phyloP scores from a whole-genome alignment of 345 rosid genomes.

The Arabidopsis thaliana region DNA sequence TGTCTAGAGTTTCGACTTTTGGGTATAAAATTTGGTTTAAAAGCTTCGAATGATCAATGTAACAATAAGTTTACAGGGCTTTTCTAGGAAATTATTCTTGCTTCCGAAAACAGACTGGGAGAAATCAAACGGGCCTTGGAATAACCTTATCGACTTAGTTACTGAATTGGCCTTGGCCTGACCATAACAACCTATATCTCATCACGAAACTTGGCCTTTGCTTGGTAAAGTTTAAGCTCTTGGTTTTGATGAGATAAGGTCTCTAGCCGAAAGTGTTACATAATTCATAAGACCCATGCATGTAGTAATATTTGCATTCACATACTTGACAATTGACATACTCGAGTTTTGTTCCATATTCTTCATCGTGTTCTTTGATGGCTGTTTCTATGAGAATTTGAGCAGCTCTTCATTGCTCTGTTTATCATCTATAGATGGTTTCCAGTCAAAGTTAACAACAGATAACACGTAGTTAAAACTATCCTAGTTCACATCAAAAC shows the following conservation, averaged over 20 bases:
- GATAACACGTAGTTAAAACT: neutral
- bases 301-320: neutral
- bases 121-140: too few relatives aligned
- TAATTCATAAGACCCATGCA: neutral
- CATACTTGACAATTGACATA: neutral
- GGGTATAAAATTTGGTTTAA: neutral
- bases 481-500: conserved; percentile 14
- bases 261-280: neutral
- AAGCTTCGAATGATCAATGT: neutral
- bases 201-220: neutral
- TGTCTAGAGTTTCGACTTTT: neutral
- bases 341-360: neutral
- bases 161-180: neutral
- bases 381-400: neutral
- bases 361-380: neutral
- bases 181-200: neutral
- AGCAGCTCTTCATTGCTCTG: neutral
- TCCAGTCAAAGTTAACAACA: neutral
- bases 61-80: neutral
- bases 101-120: too few relatives aligned
- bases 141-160: too few relatives aligned
- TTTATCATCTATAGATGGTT: neutral
- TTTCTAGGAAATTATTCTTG: too few relatives aligned
- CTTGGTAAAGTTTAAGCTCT: neutral
- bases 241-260: neutral